These are phyloP conservation scores for Metschnikowia continentalis DNA, from an alignment of 805 yeast genomes.

Conservation along the genomic window DNA sequence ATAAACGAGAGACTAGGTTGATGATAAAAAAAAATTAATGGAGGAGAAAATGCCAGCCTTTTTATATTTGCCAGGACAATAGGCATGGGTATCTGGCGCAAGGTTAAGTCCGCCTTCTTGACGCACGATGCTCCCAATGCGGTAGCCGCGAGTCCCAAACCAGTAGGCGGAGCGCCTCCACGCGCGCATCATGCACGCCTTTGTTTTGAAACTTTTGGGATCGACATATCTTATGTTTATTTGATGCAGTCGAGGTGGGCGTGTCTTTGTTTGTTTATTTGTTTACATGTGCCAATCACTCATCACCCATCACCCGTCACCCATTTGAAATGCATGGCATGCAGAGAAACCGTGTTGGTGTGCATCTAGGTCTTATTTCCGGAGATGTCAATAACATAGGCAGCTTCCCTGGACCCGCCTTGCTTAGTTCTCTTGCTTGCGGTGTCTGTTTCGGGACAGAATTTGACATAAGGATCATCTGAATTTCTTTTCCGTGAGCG, in stretches of 20 bases:
- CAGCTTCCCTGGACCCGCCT: too few relatives aligned
- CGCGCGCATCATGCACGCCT: background rate
- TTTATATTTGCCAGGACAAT: slow-evolving; percentile 2
- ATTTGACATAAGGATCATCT: background rate
- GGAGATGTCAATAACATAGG: too few relatives aligned
- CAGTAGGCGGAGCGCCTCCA: background rate
- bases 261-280: background rate
- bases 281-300: background rate
- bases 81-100: background rate
- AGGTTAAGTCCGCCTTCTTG: background rate
- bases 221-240: background rate
- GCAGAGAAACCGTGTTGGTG: background rate
- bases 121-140: background rate
- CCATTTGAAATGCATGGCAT: background rate
- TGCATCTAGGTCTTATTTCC: too few relatives aligned
- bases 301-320: too few relatives aligned
- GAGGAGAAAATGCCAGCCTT: background rate
- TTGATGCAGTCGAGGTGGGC: background rate
- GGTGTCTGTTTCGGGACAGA: background rate
- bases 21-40: background rate
- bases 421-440: background rate
- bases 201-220: background rate
- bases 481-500: background rate
- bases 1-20: slow-evolving; percentile 16
- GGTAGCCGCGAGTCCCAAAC: slow-evolving; percentile 1